phyloP scores from a whole-genome alignment of 371 early-diverging fungal species.

The Vairimorpha necatrix region DNA sequence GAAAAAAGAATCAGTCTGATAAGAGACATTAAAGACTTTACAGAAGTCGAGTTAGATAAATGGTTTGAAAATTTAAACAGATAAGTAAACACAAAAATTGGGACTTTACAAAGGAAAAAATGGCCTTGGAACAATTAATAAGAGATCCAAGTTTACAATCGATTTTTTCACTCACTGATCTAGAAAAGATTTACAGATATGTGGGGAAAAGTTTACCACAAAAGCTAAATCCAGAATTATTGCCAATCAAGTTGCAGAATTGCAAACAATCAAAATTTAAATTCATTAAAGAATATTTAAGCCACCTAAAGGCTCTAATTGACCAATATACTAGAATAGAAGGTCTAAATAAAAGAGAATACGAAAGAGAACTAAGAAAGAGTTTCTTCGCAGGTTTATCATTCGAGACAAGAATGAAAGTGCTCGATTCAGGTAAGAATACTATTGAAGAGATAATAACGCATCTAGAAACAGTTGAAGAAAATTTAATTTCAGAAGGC shows the following conservation, averaged over 20 bases:
- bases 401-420: constrained; percentile 2
- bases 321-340: constrained; percentile 1
- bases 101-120: neutral
- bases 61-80: too few relatives aligned
- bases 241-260: neutral
- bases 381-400: neutral
- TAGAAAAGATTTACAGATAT: neutral
- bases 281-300: neutral
- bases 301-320: neutral
- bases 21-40: too few relatives aligned
- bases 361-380: constrained; percentile 7
- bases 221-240: neutral
- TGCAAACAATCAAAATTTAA: neutral
- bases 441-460: neutral
- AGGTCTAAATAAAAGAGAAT: neutral
- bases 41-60: too few relatives aligned
- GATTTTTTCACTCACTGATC: neutral
- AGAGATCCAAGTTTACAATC: neutral
- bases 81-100: neutral
- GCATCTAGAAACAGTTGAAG: neutral
- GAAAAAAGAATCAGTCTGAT: too few relatives aligned
- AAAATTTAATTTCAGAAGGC: constrained; percentile 3
- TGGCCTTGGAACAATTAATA: neutral
- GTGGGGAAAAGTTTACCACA: neutral
- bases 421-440: neutral